Conservation (phyloP, 2,329 filamentous ascomycete genomes). For the Colletotrichum spaethianum region DNA sequence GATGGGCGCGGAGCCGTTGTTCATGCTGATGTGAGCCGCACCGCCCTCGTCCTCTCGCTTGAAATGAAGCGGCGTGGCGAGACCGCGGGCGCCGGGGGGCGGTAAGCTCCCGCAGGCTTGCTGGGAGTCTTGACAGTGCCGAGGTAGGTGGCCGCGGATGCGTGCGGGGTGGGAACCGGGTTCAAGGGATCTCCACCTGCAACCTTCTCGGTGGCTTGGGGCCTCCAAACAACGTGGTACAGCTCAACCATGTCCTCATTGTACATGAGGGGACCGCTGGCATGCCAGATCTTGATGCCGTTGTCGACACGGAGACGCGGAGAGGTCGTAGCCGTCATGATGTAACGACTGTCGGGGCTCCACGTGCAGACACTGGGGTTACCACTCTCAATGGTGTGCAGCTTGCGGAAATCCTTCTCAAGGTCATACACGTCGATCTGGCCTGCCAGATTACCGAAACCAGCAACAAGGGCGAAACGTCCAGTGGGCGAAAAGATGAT, state of each 20-base stretch:
- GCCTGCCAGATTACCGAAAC: slow-evolving; percentile 96
- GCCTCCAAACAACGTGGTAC: slow-evolving; percentile 92
- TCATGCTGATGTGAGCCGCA: slow-evolving; percentile 85
- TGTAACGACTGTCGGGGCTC: slow-evolving; percentile 95
- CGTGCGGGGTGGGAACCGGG: slow-evolving; percentile 82
- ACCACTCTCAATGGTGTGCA: slow-evolving; percentile 93
- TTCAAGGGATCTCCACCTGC: slow-evolving; percentile 78
- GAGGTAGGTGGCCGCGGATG: slow-evolving; percentile 86
- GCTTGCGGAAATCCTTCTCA: slow-evolving; percentile 92
- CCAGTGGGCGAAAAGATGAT: slow-evolving; percentile 95
- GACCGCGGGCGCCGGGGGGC: slow-evolving; percentile 91
- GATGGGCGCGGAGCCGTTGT: slow-evolving; percentile 80
- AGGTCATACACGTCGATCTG: slow-evolving; percentile 99
- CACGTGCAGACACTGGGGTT: slow-evolving; percentile 97
- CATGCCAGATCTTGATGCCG: slow-evolving; percentile 95
- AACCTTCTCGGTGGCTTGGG: slow-evolving; percentile 74
- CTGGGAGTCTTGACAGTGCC: slow-evolving; percentile 93
- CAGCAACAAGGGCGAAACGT: slow-evolving; percentile 92
- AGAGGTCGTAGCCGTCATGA: slow-evolving; percentile 97
- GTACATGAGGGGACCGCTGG: slow-evolving; percentile 91
- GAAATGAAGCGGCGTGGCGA: slow-evolving; percentile 91
- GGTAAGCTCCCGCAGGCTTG: slow-evolving; percentile 97
- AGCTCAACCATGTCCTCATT: slow-evolving; percentile 95
- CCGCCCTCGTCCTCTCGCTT: slow-evolving; percentile 98
- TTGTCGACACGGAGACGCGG: slow-evolving; percentile 97